phyloP scores from a whole-genome alignment of 495 filamentous ascomycete species.

The Penicillium macrosclerotiorum region DNA sequence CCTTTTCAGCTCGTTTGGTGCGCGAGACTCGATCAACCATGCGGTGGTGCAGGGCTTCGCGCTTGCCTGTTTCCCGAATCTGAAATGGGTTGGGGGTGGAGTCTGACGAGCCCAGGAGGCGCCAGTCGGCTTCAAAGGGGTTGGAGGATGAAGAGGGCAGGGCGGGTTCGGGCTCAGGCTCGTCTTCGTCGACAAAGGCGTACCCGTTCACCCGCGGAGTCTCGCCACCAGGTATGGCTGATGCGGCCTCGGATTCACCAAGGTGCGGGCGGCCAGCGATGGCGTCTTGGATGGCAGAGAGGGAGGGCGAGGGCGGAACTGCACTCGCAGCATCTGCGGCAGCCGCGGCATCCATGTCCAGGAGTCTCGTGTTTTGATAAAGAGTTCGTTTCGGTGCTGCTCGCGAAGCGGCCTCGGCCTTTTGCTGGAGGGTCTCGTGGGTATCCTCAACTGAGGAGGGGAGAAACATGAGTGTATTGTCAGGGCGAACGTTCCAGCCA shows the following conservation, averaged over 20 bases:
- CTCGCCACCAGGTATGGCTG: slow-evolving; percentile 55
- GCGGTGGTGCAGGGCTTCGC: slow-evolving; percentile 81
- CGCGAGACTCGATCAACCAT: slow-evolving; percentile 86
- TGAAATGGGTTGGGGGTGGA: slow-evolving; percentile 77
- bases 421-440: slow-evolving; percentile 62
- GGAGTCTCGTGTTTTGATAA: slow-evolving; percentile 80
- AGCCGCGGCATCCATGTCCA: slow-evolving; percentile 22
- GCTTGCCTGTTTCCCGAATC: slow-evolving; percentile 68
- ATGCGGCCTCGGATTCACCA: slow-evolving; percentile 64
- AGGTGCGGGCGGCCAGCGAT: slow-evolving; percentile 72
- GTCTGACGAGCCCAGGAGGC: slow-evolving; percentile 57
- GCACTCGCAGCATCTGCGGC: slow-evolving; percentile 28
- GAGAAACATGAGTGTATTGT: slow-evolving; percentile 86
- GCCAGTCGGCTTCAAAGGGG: slow-evolving; percentile 23
- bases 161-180: slow-evolving; percentile 42
- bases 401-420: slow-evolving; percentile 64
- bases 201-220: slow-evolving; percentile 92
- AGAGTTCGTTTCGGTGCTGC: slow-evolving; percentile 75
- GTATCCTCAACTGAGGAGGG: slow-evolving; percentile 67
- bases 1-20: slow-evolving; percentile 61
- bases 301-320: slow-evolving; percentile 70
- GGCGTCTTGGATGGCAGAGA: slow-evolving; percentile 83
- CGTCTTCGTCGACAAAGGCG: slow-evolving; percentile 85
- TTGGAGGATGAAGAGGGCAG: slow-evolving; percentile 16
- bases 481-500: slow-evolving; percentile 67